Evolutionary conservation across 495 filamentous ascomycete species (phyloP), one percentile per base, ranked within the genome.

Genomic region (Penicillium cinerascens): DNA sequence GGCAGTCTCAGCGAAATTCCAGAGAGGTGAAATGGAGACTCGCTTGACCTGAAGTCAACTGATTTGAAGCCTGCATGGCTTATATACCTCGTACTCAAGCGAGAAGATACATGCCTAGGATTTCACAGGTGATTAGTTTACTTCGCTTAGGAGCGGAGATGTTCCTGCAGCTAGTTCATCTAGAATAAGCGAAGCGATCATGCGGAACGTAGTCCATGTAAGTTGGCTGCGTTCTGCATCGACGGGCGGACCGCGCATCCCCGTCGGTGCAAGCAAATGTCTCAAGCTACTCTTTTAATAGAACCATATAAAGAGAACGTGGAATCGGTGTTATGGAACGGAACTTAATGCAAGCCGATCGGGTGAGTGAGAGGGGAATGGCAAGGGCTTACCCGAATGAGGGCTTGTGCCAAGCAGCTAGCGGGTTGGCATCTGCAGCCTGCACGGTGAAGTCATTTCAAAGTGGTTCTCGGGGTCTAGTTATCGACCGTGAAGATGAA

Each of bases 361-460:
- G 21, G 43, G 23, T n/a, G 42, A 47, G 38, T 47, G 39, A 44
- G 56, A 55, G 47, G 54, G 42, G 40, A 23, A 33, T 55, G 39
- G 47, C 38, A 6, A 41, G 16, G 36, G 37, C 25, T 55, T 55
- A 39, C 46, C 49, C 10, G 21, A 54, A 50, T 9, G 1, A 55
- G 55, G n/a, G 15, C 56, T 36, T 33, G 27, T 47, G 55, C 59
- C 55, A 55, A 62, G 59, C 17, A 49, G 42, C 40, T 52, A 58
- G 42, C 4, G 35, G 42, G 25, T 33, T 13, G 55, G 17, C 29
- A 33, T 20, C 21, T 58, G 55, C 29, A 55, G 54, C 56, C 37
- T 53, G 59, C 39, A 45, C 15, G 16, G 21, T 43, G 17, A 33
- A 43, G 39, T 18, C 23, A 27, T 7, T n/a, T 10, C 7, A 3